Base-by-base conservation (phyloP, 1,284 basidiomycete species). In the Ganoderma lucidum region DNA sequence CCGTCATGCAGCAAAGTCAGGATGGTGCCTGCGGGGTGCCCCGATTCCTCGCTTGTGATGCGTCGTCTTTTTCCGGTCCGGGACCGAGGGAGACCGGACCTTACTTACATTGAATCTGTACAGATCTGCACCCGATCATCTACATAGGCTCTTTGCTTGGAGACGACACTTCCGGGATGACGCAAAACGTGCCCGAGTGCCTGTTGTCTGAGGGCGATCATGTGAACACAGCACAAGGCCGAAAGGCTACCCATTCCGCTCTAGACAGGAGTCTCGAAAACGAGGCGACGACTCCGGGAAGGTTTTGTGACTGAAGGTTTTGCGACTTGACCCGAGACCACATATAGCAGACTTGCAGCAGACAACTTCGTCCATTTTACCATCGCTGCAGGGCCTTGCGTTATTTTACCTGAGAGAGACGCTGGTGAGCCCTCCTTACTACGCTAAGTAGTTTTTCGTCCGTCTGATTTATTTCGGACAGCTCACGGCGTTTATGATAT, bases 131-230 rank as follows among this genome's bases (percentile, higher is more conserved):
- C 48, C 23, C 48, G 12, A 53, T 53, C 23, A 28, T 30, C 23
- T 28, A 23, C 23, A 23, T 23, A 48, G n/a, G 45, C 45, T 48
- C 45, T 23, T 48, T 48, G n/a, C 10, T 12, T n/a, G 8, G 23
- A 53, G 48, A 28, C 48, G 48, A 23, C 10, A 23, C 45, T 53
- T 14, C 48, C 23, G 10, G 48, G 3, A 28, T 2, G 4, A 28
- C 48, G 48, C 48, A 53, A 53, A 53, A 53, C 48, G 48, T 53
- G 48, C 14, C 4, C 23, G 48, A 53, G 48, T 23, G 48, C 48
- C 10, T 28, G 23, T 12, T 28, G 48, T 23, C 23, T 8, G 12
- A 23, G 48, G 48, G 23, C 2, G n/a, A 51, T 6, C n/a, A 51
- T 12, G 48, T 23, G 48, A 51, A 14, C 12, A 12, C 23, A 15